Conservation (phyloP, 202 grass and related monocot genomes). For the Panicum virgatum region DNA sequence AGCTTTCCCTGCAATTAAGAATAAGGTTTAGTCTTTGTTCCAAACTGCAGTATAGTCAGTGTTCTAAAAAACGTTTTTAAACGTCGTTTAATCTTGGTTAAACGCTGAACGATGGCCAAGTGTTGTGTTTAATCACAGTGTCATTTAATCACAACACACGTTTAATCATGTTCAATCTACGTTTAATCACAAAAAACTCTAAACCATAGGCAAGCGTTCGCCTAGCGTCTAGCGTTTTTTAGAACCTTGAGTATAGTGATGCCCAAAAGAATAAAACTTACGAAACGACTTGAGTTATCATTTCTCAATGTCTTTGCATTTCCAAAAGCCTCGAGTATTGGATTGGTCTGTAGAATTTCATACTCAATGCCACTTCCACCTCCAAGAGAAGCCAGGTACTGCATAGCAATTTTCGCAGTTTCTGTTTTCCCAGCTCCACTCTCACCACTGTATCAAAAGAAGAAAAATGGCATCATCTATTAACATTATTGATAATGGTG, state of each 20-base stretch:
- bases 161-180: too few species aligned
- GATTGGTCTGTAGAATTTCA: slow-evolving; percentile 97
- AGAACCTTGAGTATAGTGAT: too few species aligned
- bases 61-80: too few species aligned
- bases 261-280: slow-evolving; percentile 52
- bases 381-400: slow-evolving; percentile 92
- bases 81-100: too few species aligned
- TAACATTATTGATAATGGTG: neutral
- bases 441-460: slow-evolving; percentile 65
- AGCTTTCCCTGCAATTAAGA: slow-evolving; percentile 81
- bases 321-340: slow-evolving; percentile 97
- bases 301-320: slow-evolving; percentile 97
- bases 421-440: slow-evolving; percentile 99
- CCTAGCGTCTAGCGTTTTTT: too few species aligned
- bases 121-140: too few species aligned
- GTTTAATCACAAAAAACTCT: too few species aligned
- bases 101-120: too few species aligned
- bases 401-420: slow-evolving; percentile 98
- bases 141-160: too few species aligned
- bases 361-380: slow-evolving; percentile 96
- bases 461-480: slow-evolving; percentile 28
- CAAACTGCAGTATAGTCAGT: slow-evolving; percentile 22
- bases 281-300: slow-evolving; percentile 98
- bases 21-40: slow-evolving; percentile 17
- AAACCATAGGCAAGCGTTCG: too few species aligned